Conservation (phyloP, 139 green algal species). For the Picochlorum sp. region DNA sequence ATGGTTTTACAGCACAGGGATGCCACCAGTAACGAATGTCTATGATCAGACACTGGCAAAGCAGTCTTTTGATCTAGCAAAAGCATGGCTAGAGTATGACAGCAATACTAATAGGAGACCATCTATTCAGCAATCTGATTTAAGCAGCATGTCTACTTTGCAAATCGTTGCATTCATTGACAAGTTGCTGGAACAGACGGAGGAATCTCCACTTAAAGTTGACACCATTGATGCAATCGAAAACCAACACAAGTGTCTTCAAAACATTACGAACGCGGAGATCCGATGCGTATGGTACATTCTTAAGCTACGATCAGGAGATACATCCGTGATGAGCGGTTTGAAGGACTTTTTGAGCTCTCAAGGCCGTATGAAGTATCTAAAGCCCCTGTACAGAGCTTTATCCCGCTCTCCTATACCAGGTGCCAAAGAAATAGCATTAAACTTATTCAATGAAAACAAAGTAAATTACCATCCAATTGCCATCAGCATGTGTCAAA, state of each 20-base stretch:
- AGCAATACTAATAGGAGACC: not conserved
- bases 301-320: constrained; percentile 53
- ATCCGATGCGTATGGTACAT: constrained; percentile 45
- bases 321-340: constrained; percentile 30
- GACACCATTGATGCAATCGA: constrained; percentile 46
- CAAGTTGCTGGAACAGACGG: constrained; percentile 43
- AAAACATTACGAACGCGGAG: constrained; percentile 48
- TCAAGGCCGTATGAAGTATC: constrained; percentile 70
- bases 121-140: constrained; percentile 15
- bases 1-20: constrained; percentile 60
- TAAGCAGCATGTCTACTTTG: constrained; percentile 45
- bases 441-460: constrained; percentile 45
- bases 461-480: constrained; percentile 73
- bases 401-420: constrained; percentile 21
- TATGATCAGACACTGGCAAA: constrained; percentile 57
- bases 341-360: constrained; percentile 40
- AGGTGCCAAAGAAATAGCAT: constrained; percentile 27
- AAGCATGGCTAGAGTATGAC: constrained; percentile 49
- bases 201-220: constrained; percentile 19
- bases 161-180: constrained; percentile 60
- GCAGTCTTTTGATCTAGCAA: constrained; percentile 48
- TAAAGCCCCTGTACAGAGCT: constrained; percentile 63
- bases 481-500: constrained; percentile 64
- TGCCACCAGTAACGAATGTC: constrained; percentile 57
- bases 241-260: not conserved